Percentiles rank a stretch among this genome's conserved stretches.
Evolutionary conservation across 1,284 basidiomycete species (phyloP).

Genomic region (Sutorius eximius): DNA sequence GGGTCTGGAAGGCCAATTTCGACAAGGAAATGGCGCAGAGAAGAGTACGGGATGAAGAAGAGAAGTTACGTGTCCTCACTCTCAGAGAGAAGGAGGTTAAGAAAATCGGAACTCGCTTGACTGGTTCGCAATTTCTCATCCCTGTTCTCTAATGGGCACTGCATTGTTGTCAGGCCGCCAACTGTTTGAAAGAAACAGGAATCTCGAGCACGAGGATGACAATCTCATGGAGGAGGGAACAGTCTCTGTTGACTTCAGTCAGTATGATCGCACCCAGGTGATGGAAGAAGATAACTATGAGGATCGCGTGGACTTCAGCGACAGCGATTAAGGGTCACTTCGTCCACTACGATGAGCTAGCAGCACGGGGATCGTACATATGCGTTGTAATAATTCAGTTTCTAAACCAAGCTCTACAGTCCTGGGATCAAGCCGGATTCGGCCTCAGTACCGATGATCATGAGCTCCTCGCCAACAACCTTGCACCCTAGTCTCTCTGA

Average conservation of each 20-base stretch:
- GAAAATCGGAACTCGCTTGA: slow-evolving; percentile 60
- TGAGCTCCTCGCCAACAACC: slow-evolving; percentile 38
- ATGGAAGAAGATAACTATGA: slow-evolving; percentile 64
- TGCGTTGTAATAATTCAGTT: slow-evolving; percentile 16
- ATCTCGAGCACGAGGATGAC: slow-evolving; percentile 69
- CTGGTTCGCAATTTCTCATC: slow-evolving; percentile 52
- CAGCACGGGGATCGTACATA: slow-evolving; percentile 13
- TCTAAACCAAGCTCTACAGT: slow-evolving; percentile 32
- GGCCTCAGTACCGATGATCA: slow-evolving; percentile 40
- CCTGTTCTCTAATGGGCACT: slow-evolving; percentile 4
- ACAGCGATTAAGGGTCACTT: slow-evolving; percentile 61
- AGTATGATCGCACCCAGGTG: slow-evolving; percentile 73
- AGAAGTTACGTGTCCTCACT: slow-evolving; percentile 72
- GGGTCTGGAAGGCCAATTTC: slow-evolving; percentile 79
- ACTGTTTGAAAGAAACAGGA: slow-evolving; percentile 80
- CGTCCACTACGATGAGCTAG: neutral
- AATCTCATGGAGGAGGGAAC: slow-evolving; percentile 78
- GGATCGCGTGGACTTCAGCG: slow-evolving; percentile 69
- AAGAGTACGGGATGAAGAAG: slow-evolving; percentile 76
- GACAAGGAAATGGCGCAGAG: slow-evolving; percentile 63
- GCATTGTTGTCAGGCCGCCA: slow-evolving; percentile 68
- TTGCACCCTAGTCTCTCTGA: slow-evolving; percentile 43
- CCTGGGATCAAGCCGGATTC: slow-evolving; percentile 45
- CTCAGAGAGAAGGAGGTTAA: slow-evolving; percentile 89
- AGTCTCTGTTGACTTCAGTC: slow-evolving; percentile 82